Evolutionary conservation across 306 rosid genomes (phyloP), one percentile per base, ranked within the genome.

Genomic region (Acacia acuminata): DNA sequence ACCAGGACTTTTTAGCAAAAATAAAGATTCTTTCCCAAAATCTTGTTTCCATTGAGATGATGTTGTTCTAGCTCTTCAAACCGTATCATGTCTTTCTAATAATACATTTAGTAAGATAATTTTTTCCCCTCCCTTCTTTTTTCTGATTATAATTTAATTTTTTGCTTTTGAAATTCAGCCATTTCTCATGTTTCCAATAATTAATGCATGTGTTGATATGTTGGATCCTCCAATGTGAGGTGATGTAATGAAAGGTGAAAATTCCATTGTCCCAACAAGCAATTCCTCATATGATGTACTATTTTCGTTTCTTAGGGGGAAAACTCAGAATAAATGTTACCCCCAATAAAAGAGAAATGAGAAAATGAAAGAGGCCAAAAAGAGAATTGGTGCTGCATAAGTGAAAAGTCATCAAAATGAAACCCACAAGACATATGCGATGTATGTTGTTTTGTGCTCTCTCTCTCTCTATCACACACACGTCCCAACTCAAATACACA

Each of bases 1-100:
- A 88, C 89, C n/a, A 80, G 84, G 81, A 84, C 55, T 76, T 44
- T 79, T 83, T 75, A 79, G 78, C 61, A 85, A 86, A 81, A 87
- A 75, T 87, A 78, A 85, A 65, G 82, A 80, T 84, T 77, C 83
- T 77, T 78, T 75, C 76, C 45, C 50, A 38, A 40, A 16, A 67
- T 73, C 77, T 10, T 79, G 77, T 77, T 53, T 80, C 55, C 36
- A 17, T 79, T 82, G 79, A 56, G 27, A n/a, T 2, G 27, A 27
- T 27, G 81, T 68, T 60, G n/a, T 71, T 36, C 44, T 8, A 71
- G 51, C 15, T 24, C 60, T 24, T 71, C 38, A 6, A 24, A 19
- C 42, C 3, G 24, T 15, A n/a, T 44, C 14, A n/a, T 51, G 22
- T 51, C 58, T 65, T 65, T 36, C 71, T 36, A 67, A 67, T 36